Evolutionary conservation across 495 filamentous ascomycete species (phyloP).

Genomic region (Pseudoneurospora amorphoporcata): DNA sequence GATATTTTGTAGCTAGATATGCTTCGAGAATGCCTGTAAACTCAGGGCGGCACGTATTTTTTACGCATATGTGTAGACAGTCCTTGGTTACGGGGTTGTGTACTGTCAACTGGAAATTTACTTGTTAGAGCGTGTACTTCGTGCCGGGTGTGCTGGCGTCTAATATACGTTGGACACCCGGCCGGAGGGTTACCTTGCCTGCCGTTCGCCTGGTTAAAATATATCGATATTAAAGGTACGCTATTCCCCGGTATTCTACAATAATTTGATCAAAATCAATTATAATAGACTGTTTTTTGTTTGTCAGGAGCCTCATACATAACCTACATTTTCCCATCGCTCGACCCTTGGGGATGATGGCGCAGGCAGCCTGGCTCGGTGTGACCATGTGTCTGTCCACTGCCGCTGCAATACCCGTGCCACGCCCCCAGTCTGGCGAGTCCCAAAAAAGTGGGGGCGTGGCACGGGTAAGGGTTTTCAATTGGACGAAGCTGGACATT

Average conservation of each 20-base stretch:
- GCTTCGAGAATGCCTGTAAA: not conserved
- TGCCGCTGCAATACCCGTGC: not conserved
- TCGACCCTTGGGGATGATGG: conserved; percentile 24
- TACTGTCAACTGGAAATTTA: not conserved
- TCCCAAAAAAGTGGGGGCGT: no score
- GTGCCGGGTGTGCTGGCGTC: not conserved
- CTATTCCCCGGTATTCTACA: not conserved
- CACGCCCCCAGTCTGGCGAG: no score
- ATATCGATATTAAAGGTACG: not conserved
- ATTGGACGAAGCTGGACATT: not conserved
- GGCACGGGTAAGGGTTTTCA: not conserved
- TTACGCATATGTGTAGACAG: not conserved
- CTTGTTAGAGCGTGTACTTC: not conserved
- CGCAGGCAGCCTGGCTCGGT: not conserved
- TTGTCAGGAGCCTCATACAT: not conserved
- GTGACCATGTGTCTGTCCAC: not conserved
- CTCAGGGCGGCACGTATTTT: not conserved
- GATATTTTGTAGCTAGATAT: not conserved
- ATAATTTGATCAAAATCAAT: not conserved
- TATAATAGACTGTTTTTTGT: not conserved
- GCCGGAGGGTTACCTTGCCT: not conserved
- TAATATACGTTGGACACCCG: not conserved
- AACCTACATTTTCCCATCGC: conserved; percentile 32
- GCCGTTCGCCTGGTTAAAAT: not conserved
- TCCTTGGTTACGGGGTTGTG: not conserved